These are phyloP conservation scores for Penicillium sp. DNA, from an alignment of 2,329 filamentous ascomycete species.

Conservation along the genomic window DNA sequence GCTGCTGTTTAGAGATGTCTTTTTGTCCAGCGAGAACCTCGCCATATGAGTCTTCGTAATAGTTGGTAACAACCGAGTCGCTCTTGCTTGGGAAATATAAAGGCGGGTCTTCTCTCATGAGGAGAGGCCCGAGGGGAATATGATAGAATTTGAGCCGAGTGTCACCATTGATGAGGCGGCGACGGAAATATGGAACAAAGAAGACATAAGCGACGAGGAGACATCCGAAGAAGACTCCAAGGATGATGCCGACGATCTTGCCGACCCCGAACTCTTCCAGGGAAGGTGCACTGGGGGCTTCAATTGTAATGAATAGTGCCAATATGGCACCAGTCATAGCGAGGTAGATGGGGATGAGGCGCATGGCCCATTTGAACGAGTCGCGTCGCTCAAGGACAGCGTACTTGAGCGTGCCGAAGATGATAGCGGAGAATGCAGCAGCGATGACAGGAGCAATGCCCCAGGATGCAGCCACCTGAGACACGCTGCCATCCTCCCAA, in stretches of 20 bases:
- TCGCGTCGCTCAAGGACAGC: conserved; percentile 55
- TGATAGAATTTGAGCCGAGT: conserved; percentile 30
- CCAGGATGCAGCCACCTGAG: conserved; percentile 55
- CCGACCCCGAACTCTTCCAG: conserved; percentile 31
- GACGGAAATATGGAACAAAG: conserved; percentile 33
- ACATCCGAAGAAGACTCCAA: conserved; percentile 33
- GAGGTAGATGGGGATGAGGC: conserved; percentile 55
- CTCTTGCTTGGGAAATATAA: conserved; percentile 47
- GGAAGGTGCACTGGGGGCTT: conserved; percentile 28
- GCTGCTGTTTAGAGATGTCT: too few relatives aligned
- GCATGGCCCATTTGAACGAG: conserved; percentile 55
- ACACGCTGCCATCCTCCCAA: conserved; percentile 51
- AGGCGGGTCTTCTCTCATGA: conserved; percentile 43
- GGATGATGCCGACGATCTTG: conserved; percentile 29
- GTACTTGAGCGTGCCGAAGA: conserved; percentile 57
- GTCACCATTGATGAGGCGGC: conserved; percentile 31
- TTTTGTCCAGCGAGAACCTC: conserved; percentile 27
- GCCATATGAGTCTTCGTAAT: conserved; percentile 43
- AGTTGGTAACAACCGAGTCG: conserved; percentile 43
- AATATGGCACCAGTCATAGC: conserved; percentile 54
- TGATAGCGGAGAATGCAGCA: conserved; percentile 52
- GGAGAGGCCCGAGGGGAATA: conserved; percentile 46
- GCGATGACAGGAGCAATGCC: conserved; percentile 56
- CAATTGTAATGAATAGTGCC: conserved; percentile 63
- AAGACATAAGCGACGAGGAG: conserved; percentile 28